Base-by-base conservation (phyloP, 139 green algal species). In the Haematococcus sp. region DNA sequence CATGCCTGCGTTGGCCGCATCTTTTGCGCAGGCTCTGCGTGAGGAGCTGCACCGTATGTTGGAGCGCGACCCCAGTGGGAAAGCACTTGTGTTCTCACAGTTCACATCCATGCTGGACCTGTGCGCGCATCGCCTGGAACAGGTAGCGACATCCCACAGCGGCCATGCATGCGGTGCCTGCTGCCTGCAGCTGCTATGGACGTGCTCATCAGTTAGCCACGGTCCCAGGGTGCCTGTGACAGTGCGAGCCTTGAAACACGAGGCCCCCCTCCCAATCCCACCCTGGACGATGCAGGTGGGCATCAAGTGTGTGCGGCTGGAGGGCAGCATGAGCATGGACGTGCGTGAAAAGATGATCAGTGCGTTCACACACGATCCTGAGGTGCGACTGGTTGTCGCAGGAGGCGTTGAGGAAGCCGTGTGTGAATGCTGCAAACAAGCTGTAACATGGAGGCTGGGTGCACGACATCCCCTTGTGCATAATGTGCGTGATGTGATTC, bases 71-170 rank as follows among this genome's bases (percentile, higher is more conserved):
- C 85, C 91, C 9, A 65, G 70, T 32, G 85, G 88, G 79, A 97
- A 98, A 85, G 88, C 83, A 54, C 91, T 98, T 35, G 89, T 98
- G 40, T 98, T 98, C 86, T 85, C 46, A 34, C 94, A 98, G 88
- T 98, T 98, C 88, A 98, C 94, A 4, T 91, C 79, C 76, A 96
- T 98, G 88, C 83, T 98, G 59, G 93, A 97, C 61, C 81, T 98
- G 20, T 83, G 90, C 54, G 72, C 87, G 34, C 93, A 84, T 79
- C 78, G 93, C 9, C 85, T 97, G 59, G 69, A 92, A 58, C 85
- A 93, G 88, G 89, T 91, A n/a, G n/a, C n/a, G n/a, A n/a, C n/a
- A n/a, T n/a, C n/a, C n/a, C n/a, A n/a, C n/a, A n/a, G n/a, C n/a
- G n/a, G n/a, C n/a, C n/a, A n/a, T n/a, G n/a, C n/a, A n/a, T n/a